These are phyloP conservation scores for Ceriops tagal DNA, from an alignment of 345 rosid genomes.

Conservation along the genomic window DNA sequence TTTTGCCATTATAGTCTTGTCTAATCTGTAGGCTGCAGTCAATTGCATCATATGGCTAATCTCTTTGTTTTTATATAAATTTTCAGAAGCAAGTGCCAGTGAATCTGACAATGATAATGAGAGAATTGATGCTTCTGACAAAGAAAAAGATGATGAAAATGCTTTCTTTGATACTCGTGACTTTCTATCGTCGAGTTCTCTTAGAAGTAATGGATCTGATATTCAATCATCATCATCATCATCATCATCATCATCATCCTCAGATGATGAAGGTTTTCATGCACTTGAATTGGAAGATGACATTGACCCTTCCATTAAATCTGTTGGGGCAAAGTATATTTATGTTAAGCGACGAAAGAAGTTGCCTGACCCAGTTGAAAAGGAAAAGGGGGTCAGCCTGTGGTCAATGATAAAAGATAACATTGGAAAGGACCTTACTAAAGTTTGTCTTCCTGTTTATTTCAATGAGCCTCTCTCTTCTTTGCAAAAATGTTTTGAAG, in stretches of 20 bases:
- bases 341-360: conserved; percentile 70
- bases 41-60: background rate
- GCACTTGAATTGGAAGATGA: conserved; percentile 62
- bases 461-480: conserved; percentile 98
- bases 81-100: conserved; percentile 61
- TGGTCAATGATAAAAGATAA: conserved; percentile 99
- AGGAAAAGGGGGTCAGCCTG: conserved; percentile 88
- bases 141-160: conserved; percentile 80
- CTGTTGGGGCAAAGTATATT: conserved; percentile 63
- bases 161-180: conserved; percentile 91
- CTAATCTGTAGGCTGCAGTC: background rate
- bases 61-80: background rate
- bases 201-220: conserved; percentile 78
- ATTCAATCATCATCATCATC: conserved; percentile 51
- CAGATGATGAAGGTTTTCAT: conserved; percentile 56
- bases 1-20: no score
- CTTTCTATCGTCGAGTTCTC: conserved; percentile 83
- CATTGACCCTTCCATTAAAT: conserved; percentile 59
- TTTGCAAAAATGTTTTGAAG: conserved; percentile 93
- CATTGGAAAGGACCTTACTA: conserved; percentile 70
- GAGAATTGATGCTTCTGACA: conserved; percentile 73
- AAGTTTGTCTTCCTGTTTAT: conserved; percentile 98
- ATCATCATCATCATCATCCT: conserved; percentile 50
- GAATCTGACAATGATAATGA: conserved; percentile 88
- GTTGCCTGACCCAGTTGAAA: conserved; percentile 88